These are phyloP conservation scores for Neonectria faginata DNA, from an alignment of 2,329 filamentous ascomycete genomes.

Conservation along the genomic window DNA sequence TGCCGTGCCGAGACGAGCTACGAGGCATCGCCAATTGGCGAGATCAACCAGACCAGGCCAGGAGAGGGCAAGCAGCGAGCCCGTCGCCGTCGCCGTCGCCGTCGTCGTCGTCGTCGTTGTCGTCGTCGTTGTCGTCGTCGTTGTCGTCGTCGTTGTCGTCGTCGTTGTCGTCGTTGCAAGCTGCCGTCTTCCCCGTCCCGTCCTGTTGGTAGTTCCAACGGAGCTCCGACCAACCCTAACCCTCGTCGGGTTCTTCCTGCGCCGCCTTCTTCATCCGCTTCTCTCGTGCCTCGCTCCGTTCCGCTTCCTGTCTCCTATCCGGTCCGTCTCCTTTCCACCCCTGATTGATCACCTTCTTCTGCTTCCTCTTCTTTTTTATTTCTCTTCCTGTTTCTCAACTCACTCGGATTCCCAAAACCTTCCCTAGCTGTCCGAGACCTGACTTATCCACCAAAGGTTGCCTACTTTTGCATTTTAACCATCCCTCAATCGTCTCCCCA, in stretches of 20 bases:
- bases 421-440: background rate
- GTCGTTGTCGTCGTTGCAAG: background rate
- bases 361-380: constrained; percentile 10
- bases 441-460: constrained; percentile 8
- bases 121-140: background rate
- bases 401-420: constrained; percentile 1
- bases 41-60: constrained; percentile 2
- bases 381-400: constrained; percentile 3
- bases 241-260: constrained; percentile 14
- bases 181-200: constrained; percentile 8
- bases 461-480: constrained; percentile 6
- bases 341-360: constrained; percentile 22
- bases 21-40: constrained; percentile 5
- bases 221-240: constrained; percentile 19
- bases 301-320: constrained; percentile 4
- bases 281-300: constrained; percentile 14
- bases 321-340: constrained; percentile 14
- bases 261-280: constrained; percentile 9
- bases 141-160: background rate
- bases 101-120: too few species aligned
- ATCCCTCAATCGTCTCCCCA: background rate
- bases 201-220: background rate
- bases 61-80: background rate
- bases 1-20: constrained; percentile 3
- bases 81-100: background rate